Evolutionary conservation across 352 stramenopile species (phyloP), one percentile per base, ranked within the genome.

Genomic region (Blastocystis sp.): DNA sequence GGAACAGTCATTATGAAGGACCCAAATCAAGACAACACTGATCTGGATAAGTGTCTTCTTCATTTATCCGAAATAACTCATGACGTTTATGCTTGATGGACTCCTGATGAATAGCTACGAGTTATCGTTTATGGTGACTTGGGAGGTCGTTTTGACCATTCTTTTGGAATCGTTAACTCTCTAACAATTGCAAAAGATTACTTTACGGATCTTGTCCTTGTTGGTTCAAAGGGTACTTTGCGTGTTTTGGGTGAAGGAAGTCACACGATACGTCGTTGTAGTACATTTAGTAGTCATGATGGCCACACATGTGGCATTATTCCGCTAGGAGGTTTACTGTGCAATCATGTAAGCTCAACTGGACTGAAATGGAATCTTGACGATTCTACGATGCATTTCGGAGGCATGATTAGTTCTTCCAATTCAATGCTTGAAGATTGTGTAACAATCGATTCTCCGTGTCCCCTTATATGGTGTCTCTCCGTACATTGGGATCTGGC

Each of bases 311-410:
- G 76, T 53, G 76, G 76, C 20, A 73, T 88, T 26, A 76, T 88
- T 70, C 76, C 76, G 34, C 24, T 88, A 20, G 59, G 76, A 11
- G 64, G 59, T 34, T 68, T 18, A 24, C 11, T 13, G 30, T 88
- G 59, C 47, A 37, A 69, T 37, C 50, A 88, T 53, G 59, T 88
- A 9, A 75, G 45, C n/a, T 76, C 76, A 50, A 88, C 59, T 37
- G 76, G 76, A 45, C 76, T 88, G 76, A 88, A 88, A 45, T 88
- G 76, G 76, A 76, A 88, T 88, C 64, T 88, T 18, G 30, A 73
- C 11, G 54, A 88, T 88, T 88, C 64, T 13, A 47, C 39, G 13
- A 88, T 88, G 76, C 76, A 88, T 39, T 88, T 76, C n/a, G 76
- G 76, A 11, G 56, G 54, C 20, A 43, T 88, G 64, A 45, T 88